phyloP scores from a whole-genome alignment of 129 eudicot species.

The Flaveria trinervia region DNA sequence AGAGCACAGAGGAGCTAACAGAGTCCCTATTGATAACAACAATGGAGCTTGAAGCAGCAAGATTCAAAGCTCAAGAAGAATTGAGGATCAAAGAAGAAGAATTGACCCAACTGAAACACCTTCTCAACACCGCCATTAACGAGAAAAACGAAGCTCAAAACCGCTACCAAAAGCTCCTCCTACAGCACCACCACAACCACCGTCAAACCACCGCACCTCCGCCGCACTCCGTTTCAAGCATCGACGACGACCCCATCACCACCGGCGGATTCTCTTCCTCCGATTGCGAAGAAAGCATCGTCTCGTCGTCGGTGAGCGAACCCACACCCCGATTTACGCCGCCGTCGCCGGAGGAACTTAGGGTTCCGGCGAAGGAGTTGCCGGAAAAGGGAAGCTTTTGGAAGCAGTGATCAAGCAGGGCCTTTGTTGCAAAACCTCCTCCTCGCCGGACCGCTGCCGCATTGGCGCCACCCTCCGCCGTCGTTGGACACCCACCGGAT shows the following conservation, averaged over 20 bases:
- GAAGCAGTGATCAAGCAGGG: constrained; percentile 87
- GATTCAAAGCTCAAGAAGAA: constrained; percentile 66
- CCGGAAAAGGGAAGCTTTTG: constrained; percentile 78
- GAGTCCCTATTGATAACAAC: constrained; percentile 54
- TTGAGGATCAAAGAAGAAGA: constrained; percentile 56
- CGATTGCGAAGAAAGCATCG: constrained; percentile 86
- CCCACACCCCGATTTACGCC: background rate
- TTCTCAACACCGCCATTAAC: constrained; percentile 45
- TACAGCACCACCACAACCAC: constrained; percentile 4
- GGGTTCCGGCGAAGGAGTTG: constrained; percentile 39
- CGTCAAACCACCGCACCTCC: constrained; percentile 5
- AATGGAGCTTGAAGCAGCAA: constrained; percentile 72
- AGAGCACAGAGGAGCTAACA: constrained; percentile 63
- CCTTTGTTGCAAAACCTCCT: constrained; percentile 78
- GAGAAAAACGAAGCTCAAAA: constrained; percentile 66
- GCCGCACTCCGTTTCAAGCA: constrained; percentile 52
- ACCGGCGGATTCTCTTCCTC: constrained; percentile 56
- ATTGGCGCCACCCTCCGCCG: constrained; percentile 96
- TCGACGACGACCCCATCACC: constrained; percentile 60
- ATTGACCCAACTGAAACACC: constrained; percentile 46
- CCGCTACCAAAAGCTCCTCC: constrained; percentile 43
- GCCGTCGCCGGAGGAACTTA: constrained; percentile 30
- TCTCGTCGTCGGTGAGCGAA: constrained; percentile 45
- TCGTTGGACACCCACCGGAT: constrained; percentile 62
- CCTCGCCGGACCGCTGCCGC: constrained; percentile 85